These are phyloP conservation scores for Diplodia corticola DNA, from an alignment of 2,329 filamentous ascomycete genomes.

Conservation along the genomic window DNA sequence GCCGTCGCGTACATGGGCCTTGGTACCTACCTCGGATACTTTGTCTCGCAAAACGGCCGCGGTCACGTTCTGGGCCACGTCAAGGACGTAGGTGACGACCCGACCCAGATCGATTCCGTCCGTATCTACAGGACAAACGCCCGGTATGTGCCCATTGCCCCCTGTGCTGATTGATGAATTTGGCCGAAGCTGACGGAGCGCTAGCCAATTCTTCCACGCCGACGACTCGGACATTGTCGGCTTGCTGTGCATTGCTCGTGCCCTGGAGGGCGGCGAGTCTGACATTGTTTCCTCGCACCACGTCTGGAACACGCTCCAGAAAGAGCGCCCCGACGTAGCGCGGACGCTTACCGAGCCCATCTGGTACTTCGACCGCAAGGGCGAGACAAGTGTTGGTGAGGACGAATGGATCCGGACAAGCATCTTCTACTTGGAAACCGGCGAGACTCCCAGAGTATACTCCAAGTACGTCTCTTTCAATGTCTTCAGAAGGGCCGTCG, in stretches of 20 bases:
- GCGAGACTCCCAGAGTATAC: conserved; percentile 65
- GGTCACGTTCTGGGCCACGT: conserved; percentile 88
- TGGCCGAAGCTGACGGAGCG: neutral
- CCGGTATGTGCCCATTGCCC: conserved; percentile 42
- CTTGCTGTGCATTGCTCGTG: conserved; percentile 75
- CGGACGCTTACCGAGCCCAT: conserved; percentile 72
- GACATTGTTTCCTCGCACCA: conserved; percentile 77
- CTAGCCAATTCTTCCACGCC: conserved; percentile 77
- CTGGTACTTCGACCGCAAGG: conserved; percentile 93
- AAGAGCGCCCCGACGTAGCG: conserved; percentile 74
- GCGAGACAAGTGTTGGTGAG: conserved; percentile 73
- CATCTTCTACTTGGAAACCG: conserved; percentile 71
- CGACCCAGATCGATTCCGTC: conserved; percentile 78
- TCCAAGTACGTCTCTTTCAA: conserved; percentile 56
- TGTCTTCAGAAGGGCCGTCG: neutral
- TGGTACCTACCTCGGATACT: conserved; percentile 80
- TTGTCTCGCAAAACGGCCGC: conserved; percentile 79
- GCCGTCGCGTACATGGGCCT: conserved; percentile 91
- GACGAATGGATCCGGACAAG: conserved; percentile 71
- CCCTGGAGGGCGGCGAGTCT: conserved; percentile 78
- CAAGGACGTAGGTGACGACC: conserved; percentile 82
- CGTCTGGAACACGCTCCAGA: conserved; percentile 78
- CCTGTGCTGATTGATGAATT: too few species aligned
- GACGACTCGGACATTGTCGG: conserved; percentile 84
- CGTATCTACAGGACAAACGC: conserved; percentile 89